phyloP scores from a whole-genome alignment of 2,329 filamentous ascomycete genomes.

The Diaporthe batatas region DNA sequence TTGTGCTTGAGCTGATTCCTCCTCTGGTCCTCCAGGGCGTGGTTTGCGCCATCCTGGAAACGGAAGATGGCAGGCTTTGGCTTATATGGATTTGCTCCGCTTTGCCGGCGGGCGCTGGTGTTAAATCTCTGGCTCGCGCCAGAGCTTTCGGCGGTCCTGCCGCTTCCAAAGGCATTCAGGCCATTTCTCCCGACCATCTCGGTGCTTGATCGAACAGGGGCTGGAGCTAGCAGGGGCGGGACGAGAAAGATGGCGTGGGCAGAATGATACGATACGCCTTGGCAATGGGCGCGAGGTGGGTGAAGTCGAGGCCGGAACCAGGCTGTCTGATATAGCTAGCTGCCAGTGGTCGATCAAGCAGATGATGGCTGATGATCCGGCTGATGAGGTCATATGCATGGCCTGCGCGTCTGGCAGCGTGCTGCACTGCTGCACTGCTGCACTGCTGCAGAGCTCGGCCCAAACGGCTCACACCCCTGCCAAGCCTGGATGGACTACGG shows the following conservation, averaged over 20 bases:
- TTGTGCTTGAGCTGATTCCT: slow-evolving; percentile 62
- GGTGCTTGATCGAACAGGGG: too few species aligned
- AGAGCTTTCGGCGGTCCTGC: not conserved
- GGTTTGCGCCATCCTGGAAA: slow-evolving; percentile 62
- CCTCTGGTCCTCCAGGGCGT: slow-evolving; percentile 59
- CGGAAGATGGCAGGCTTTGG: slow-evolving; percentile 44
- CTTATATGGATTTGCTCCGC: slow-evolving; percentile 22
- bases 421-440: not conserved
- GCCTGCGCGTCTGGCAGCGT: slow-evolving; percentile 50
- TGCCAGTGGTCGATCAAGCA: slow-evolving; percentile 5
- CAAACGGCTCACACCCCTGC: slow-evolving; percentile 26
- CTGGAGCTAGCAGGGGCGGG: not conserved
- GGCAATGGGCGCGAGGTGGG: not conserved
- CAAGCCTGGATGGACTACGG: not conserved
- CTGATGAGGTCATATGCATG: slow-evolving; percentile 41
- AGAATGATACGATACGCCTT: slow-evolving; percentile 7
- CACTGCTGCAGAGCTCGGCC: slow-evolving; percentile 1
- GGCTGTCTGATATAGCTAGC: slow-evolving; percentile 2
- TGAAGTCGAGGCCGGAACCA: not conserved
- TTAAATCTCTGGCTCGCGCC: not conserved
- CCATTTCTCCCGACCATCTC: slow-evolving; percentile 41
- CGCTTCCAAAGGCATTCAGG: slow-evolving; percentile 30
- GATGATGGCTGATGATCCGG: slow-evolving; percentile 25
- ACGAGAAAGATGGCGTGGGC: not conserved
- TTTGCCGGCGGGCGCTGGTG: not conserved